Evolutionary conservation across 73 alveolate genomes (phyloP).

Genomic region (Uronychia setigera): DNA sequence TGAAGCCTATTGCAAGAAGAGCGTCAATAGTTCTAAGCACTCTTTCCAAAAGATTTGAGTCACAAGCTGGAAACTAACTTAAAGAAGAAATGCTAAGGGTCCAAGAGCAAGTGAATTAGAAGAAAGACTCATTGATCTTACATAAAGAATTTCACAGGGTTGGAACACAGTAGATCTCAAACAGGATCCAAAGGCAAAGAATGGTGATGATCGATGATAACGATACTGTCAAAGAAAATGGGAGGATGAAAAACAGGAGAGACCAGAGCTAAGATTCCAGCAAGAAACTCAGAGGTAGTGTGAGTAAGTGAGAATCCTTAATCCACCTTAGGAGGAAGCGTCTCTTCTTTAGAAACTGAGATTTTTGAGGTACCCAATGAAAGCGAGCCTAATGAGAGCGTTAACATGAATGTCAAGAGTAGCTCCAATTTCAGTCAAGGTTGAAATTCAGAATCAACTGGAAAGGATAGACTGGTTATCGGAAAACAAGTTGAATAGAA

Average conservation of each 20-base stretch:
- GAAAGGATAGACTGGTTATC: not conserved
- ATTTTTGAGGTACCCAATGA: not conserved
- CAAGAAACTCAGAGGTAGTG: too few relatives aligned
- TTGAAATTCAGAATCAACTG: not conserved
- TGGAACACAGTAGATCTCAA: not conserved
- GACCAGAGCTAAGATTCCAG: not conserved
- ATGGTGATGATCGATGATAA: not conserved
- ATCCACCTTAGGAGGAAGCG: not conserved
- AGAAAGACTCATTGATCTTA: not conserved
- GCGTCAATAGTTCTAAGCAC: not conserved
- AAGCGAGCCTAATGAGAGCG: too few relatives aligned
- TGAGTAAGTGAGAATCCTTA: not conserved
- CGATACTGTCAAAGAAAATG: not conserved
- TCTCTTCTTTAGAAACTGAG: not conserved
- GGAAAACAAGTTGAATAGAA: not conserved
- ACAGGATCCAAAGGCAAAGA: not conserved
- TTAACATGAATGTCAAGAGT: not conserved
- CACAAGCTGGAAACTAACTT: not conserved
- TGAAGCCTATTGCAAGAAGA: too few relatives aligned
- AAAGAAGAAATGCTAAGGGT: not conserved
- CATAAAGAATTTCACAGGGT: not conserved
- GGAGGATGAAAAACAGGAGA: not conserved
- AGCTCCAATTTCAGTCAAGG: not conserved
- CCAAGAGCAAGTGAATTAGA: not conserved
- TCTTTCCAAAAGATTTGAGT: not conserved